These are phyloP conservation scores for Naganishia friedmannii DNA, from an alignment of 768 basidiomycete genomes.

Conservation along the genomic window DNA sequence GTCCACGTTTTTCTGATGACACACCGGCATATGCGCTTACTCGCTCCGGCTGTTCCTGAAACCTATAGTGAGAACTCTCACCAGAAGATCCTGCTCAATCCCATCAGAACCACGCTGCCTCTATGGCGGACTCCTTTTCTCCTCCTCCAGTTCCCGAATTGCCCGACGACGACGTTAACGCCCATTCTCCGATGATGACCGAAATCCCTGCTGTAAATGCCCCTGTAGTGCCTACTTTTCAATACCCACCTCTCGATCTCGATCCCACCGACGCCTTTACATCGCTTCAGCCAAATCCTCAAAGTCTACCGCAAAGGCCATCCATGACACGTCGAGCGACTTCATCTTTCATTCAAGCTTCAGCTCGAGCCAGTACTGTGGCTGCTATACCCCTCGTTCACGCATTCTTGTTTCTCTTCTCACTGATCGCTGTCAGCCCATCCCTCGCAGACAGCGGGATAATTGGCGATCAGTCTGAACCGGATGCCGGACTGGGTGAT, in stretches of 20 bases:
- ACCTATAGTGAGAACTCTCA: background rate
- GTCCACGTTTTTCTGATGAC: background rate
- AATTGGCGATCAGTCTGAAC: background rate
- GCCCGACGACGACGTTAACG: background rate
- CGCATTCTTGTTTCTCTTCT: conserved; percentile 18
- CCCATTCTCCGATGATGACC: conserved; percentile 9
- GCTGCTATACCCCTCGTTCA: conserved; percentile 19
- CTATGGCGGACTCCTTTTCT: conserved; percentile 4
- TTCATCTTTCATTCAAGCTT: conserved; percentile 17
- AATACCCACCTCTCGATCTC: conserved; percentile 18
- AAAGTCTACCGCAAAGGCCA: conserved; percentile 3
- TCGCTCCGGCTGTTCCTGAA: background rate
- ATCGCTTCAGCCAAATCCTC: background rate
- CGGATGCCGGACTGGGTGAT: conserved; percentile 18
- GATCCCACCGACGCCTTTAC: conserved; percentile 7
- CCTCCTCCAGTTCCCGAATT: background rate
- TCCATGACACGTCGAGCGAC: conserved; percentile 20
- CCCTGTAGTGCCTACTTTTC: conserved; percentile 5
- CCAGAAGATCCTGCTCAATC: conserved; percentile 9
- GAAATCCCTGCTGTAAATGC: background rate
- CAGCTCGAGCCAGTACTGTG: conserved; percentile 15
- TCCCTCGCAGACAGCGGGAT: background rate
- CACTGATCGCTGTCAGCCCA: conserved; percentile 11
- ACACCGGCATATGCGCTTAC: background rate
- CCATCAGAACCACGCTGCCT: conserved; percentile 2